Base-by-base conservation (phyloP, 179 eudicot species). In the Actinidia arguta region DNA sequence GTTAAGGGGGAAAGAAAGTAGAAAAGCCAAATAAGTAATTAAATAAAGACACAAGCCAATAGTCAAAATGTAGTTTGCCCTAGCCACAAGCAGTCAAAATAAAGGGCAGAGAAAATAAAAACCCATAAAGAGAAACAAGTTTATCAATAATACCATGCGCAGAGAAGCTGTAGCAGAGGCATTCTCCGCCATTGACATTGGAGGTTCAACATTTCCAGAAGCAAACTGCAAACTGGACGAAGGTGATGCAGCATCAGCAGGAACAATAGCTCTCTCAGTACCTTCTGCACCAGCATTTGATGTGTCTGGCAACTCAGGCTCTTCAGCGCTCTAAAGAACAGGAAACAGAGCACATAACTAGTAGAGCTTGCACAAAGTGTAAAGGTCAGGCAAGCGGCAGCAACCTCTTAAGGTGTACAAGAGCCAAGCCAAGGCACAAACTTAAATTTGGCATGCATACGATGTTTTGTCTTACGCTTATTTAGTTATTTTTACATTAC, bases 121-220 rank as follows among this genome's bases (percentile, higher is more conserved):
- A 75, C 68, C 16, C 72, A 36, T 22, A 66, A 75, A 75, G 16
- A 39, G 68, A 73, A 59, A 44, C 22, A 44, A 51, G n/a, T 46
- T 17, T 76, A 78, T 70, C 70, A 18, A 73, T 80, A 89, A 79
- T 80, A 97, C 99, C 95, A 77, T 85, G 78, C 99, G 98, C 76
- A 95, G 96, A 73, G 99, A 93, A 84, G 97, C 95, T 50, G 91
- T 84, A 66, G 83, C 88, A 75, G 94, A 73, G 83, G 94, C 89
- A 86, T 63, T 92, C 74, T 96, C 99, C 44, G 88, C 86, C 56
- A 84, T 75, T 73, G 94, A 86, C 80, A 75, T 83, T 78, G 91
- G 86, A 77, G 88, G 88, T 66, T 90, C 89, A 63, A 61, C 82
- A 81, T 85, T 77, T 44, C 83, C 79, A 52, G 88, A 76, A 48